Base-by-base conservation (phyloP, 2,329 filamentous ascomycete species). In the Penicillium sp. region DNA sequence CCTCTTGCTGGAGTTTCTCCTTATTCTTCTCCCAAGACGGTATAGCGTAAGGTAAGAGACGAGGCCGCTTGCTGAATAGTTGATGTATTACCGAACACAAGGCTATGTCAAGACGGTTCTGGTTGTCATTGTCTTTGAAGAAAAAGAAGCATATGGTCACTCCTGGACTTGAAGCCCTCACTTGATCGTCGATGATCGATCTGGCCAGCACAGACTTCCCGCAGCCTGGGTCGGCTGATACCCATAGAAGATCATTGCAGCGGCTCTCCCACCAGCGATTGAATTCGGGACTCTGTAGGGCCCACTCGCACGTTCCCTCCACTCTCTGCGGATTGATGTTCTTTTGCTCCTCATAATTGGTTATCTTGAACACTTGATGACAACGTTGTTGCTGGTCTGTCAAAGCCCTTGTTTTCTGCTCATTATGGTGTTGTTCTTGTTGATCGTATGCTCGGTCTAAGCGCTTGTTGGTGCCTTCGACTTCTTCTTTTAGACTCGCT, bases 221-320 rank as follows among this genome's bases (percentile, higher is more conserved):
- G 57, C 73, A 77, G 29, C 75, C 75, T 19, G 74, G 74, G 53
- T 76, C 73, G 1, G 75, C 75, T 15, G 73, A 75, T 7, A 77
- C 64, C 75, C 70, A 77, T 23, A 78, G 70, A 21, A 77, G 64
- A 54, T 67, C 61, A 38, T 68, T 59, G 4, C 33, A 8, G 1
- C 8, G 2, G 35, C 53, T 70, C 4, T 65, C 21, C 35, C 13
- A 58, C 74, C 71, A 77, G 10, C 57, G 31, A 1, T 38, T 51
- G 54, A 70, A 76, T 36, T 63, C 41, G 8, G 59, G 3, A 45
- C 72, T 67, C n/a, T 66, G 43, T 8, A 74, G n/a, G 4, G 68
- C 66, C 73, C 72, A 77, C 48, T 66, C 57, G 52, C 70, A 76
- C n/a, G 73, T 76, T 21, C 70, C 71, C 21, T 48, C 38, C 0